These are phyloP conservation scores for Aureobasidium lini DNA, from an alignment of 2,329 filamentous ascomycete species.

Conservation along the genomic window DNA sequence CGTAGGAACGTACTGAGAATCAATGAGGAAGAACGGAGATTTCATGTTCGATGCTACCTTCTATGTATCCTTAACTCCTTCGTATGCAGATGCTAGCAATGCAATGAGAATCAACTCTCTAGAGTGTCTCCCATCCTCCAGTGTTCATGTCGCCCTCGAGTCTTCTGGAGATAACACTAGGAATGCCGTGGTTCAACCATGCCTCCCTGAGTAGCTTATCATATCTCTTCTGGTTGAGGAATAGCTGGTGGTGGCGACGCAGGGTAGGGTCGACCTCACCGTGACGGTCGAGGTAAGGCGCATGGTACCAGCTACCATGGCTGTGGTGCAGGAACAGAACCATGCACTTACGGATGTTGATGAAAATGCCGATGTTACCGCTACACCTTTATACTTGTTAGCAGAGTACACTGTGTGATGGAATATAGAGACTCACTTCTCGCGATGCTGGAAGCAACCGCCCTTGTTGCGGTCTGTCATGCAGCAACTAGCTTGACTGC, in stretches of 20 bases:
- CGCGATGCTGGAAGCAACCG: conserved; percentile 85
- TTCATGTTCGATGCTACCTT: background rate
- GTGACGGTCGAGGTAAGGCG: conserved; percentile 92
- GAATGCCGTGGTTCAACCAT: conserved; percentile 80
- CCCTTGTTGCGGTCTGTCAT: conserved; percentile 59
- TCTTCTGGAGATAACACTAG: conserved; percentile 80
- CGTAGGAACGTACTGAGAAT: too few relatives aligned
- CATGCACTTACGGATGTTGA: conserved; percentile 94
- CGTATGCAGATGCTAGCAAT: background rate
- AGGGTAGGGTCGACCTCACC: conserved; percentile 93
- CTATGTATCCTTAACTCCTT: background rate
- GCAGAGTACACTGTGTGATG: background rate
- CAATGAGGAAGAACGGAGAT: background rate
- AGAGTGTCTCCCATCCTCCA: conserved; percentile 83
- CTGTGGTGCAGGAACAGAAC: conserved; percentile 77
- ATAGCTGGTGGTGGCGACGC: conserved; percentile 75
- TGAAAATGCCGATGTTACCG: conserved; percentile 81
- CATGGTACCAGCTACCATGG: conserved; percentile 76
- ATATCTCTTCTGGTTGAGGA: conserved; percentile 88
- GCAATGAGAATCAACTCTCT: conserved; percentile 3
- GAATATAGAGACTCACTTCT: conserved; percentile 53
- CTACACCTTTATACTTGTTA: conserved; percentile 51
- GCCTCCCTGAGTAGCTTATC: conserved; percentile 78
- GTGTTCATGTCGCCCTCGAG: conserved; percentile 95
- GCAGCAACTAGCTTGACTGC: conserved; percentile 89